Percentiles rank a stretch among this genome's conserved stretches.
phyloP scores from a whole-genome alignment of 768 basidiomycete genomes.

The Candolleomyces eurysporus region DNA sequence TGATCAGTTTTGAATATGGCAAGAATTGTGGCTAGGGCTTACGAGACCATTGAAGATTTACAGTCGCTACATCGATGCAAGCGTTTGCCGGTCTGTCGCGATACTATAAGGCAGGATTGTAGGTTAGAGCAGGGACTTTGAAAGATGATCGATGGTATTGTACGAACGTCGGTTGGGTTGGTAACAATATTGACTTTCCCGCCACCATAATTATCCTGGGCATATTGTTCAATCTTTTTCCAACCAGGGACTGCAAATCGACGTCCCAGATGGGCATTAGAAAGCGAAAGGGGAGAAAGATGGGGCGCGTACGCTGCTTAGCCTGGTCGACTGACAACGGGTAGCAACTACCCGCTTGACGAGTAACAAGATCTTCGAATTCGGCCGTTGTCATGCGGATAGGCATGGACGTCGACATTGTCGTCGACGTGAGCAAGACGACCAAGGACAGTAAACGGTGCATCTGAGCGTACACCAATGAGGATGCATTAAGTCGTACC shows the following conservation, averaged over 20 bases:
- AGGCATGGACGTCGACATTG: neutral
- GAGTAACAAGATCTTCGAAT: neutral
- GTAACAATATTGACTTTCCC: neutral
- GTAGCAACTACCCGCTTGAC: neutral
- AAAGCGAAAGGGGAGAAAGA: too few relatives aligned
- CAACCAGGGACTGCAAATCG: neutral
- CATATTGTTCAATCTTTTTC: neutral
- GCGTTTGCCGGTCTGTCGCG: neutral
- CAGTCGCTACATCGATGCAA: neutral
- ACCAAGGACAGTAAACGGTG: neutral
- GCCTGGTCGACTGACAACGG: neutral
- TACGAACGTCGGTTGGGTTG: neutral
- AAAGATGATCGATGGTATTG: too few relatives aligned
- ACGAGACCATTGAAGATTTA: neutral
- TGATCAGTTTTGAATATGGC: slow-evolving; percentile 1
- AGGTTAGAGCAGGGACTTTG: too few relatives aligned
- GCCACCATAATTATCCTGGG: neutral
- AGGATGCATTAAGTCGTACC: neutral
- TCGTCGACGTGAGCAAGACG: neutral
- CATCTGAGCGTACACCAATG: neutral
- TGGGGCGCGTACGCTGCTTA: neutral
- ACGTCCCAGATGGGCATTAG: too few relatives aligned
- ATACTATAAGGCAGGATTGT: neutral
- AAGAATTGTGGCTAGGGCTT: neutral
- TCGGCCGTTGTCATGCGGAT: neutral